Evolutionary conservation across 306 rosid species (phyloP), one percentile per base, ranked within the genome.

Genomic region (Gastrolobium villosum): DNA sequence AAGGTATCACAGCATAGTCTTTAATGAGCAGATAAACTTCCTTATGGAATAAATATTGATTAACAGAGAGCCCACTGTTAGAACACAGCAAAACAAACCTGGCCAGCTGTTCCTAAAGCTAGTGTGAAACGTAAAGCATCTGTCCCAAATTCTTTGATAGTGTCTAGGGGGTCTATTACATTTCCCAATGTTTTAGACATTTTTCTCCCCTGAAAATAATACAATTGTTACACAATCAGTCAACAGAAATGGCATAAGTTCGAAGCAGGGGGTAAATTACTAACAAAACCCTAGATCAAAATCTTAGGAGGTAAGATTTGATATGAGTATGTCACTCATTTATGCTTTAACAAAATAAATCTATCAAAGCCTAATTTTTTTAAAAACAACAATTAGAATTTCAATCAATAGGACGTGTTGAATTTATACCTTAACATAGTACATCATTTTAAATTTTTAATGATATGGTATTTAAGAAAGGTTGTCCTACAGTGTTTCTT

Each of bases 71-170:
- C 34, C 77, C 32, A 11, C 3, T 4, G 59, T 5, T n/a, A 41
- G 14, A 86, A 74, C 28, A 56, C 11, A 54, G 55, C 36, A 61
- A 62, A 63, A 86, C 88, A 81, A 74, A 94, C 99, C 97, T 94
- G 99, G 76, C 99, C 99, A 69, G 97, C 97, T 81, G 99, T 94
- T 84, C 99, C 99, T 76, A 94, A 81, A 69, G 99, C 89, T 84
- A 94, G 88, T 59, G 99, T 90, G 82, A 94, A 92, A 64, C 97
- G 91, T 77, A 94, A 88, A 74, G 99, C 99, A 85, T 94, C 99
- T 15, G 99, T 92, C 68, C 99, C 99, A 66, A 83, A 94, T 57
- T 94, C 99, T 77, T 86, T 89, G 84, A 94, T 88, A 4, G 95
- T 90, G 85, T 94, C 97, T 50, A 94, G 81, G 53, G 99, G 99